Conservation (phyloP, 2,329 filamentous ascomycete species). For the Exserohilum turcica region DNA sequence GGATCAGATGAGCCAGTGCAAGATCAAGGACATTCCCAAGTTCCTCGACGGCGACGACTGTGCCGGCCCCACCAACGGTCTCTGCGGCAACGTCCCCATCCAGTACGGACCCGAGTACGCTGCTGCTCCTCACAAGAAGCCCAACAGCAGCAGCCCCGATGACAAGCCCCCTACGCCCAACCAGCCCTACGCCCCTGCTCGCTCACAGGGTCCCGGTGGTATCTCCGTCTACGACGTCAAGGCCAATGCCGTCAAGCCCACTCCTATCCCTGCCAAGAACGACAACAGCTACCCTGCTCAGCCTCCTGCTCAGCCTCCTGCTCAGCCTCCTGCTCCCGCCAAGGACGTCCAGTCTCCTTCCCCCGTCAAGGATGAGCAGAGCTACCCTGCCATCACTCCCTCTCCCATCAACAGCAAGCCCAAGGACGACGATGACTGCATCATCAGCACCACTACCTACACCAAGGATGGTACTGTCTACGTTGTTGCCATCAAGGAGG, state of each 20-base stretch:
- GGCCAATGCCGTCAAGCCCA: slow-evolving; percentile 23
- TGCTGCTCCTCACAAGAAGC: slow-evolving; percentile 29
- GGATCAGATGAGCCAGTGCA: slow-evolving; percentile 62
- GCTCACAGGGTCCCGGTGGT: slow-evolving; percentile 37
- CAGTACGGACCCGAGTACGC: slow-evolving; percentile 54
- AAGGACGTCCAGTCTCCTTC: neutral
- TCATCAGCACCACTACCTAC: slow-evolving; percentile 50
- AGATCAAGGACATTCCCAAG: slow-evolving; percentile 62
- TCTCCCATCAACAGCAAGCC: neutral
- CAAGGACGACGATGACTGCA: slow-evolving; percentile 17
- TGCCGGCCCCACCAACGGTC: slow-evolving; percentile 57
- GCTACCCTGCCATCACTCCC: slow-evolving; percentile 2
- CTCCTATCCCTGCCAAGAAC: no score
- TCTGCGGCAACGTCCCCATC: slow-evolving; percentile 70
- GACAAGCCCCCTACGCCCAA: slow-evolving; percentile 37
- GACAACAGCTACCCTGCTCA: slow-evolving; percentile 6
- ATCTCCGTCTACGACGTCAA: slow-evolving; percentile 41
- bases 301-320: no score
- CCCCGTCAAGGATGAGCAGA: neutral
- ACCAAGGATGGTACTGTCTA: slow-evolving; percentile 52
- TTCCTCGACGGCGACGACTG: slow-evolving; percentile 65
- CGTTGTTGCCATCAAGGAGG: slow-evolving; percentile 53
- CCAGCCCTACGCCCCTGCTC: slow-evolving; percentile 42
- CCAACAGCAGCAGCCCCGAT: slow-evolving; percentile 27
- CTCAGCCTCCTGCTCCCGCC: slow-evolving; percentile 16